phyloP scores from a whole-genome alignment of 371 early-diverging fungal genomes.

The Circinella umbellata region DNA sequence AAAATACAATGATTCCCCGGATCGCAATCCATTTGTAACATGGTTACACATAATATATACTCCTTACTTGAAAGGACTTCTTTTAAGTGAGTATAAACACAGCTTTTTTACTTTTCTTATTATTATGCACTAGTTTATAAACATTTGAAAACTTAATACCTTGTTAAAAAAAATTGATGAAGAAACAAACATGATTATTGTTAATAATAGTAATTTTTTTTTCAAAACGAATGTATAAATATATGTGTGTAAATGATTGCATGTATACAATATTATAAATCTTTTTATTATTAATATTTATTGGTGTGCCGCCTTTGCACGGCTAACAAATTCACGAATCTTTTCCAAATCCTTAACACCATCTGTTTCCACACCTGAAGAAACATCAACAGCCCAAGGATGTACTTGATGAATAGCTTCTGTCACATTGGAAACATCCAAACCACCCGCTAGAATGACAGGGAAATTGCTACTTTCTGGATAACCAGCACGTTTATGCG shows the following conservation, averaged over 20 bases:
- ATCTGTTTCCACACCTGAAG: constrained; percentile 87
- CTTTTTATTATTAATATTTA: not conserved
- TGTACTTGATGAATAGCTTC: constrained; percentile 70
- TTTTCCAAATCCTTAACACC: constrained; percentile 72
- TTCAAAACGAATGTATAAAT: too few species aligned
- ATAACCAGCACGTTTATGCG: constrained; percentile 31
- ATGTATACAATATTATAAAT: too few species aligned
- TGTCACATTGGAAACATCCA: constrained; percentile 82
- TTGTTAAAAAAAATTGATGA: too few species aligned
- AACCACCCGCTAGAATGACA: constrained; percentile 89
- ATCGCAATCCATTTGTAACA: not conserved
- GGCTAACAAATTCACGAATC: constrained; percentile 68
- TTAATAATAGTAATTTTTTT: too few species aligned
- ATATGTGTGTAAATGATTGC: too few species aligned
- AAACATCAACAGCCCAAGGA: constrained; percentile 93
- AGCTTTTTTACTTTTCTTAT: too few species aligned
- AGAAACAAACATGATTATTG: too few species aligned
- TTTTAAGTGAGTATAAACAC: too few species aligned
- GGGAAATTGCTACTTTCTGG: constrained; percentile 55
- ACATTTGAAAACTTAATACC: too few species aligned
- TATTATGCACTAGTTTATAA: too few species aligned
- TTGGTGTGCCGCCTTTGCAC: constrained; percentile 44
- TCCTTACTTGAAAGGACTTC: too few species aligned
- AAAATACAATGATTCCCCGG: constrained; percentile 8
- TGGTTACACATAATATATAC: not conserved